Percentiles rank a stretch among this genome's conserved stretches.
Conservation (phyloP, 2,329 filamentous ascomycete genomes). For the Aspergillus ustus region DNA sequence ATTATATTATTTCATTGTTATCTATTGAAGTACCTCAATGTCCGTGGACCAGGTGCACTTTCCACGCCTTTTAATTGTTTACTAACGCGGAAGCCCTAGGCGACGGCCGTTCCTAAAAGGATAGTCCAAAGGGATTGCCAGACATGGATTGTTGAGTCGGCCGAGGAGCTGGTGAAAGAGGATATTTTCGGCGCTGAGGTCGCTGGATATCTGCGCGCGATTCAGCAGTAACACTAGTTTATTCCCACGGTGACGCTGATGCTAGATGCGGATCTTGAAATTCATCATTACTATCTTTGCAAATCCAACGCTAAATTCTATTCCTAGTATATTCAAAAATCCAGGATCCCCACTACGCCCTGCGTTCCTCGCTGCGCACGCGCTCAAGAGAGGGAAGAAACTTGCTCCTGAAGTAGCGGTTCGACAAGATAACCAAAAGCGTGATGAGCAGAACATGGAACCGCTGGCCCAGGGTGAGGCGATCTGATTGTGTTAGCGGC, state of each 20-base stretch:
- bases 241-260: neutral
- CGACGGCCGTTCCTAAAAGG: constrained; percentile 16
- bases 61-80: neutral
- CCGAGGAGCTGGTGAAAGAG: constrained; percentile 34
- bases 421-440: neutral
- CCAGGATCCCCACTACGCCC: neutral
- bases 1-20: neutral
- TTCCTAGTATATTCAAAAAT: neutral
- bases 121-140: constrained; percentile 41
- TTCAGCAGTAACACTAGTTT: constrained; percentile 27
- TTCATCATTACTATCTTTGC: neutral
- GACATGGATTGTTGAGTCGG: constrained; percentile 44
- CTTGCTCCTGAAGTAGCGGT: neutral
- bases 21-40: neutral
- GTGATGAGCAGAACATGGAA: neutral
- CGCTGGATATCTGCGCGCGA: constrained; percentile 30
- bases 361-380: neutral
- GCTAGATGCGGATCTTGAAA: too few species aligned
- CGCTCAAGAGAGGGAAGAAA: neutral
- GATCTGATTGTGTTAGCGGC: neutral
- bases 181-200: constrained; percentile 31
- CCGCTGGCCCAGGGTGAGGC: neutral
- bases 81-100: neutral
- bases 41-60: neutral
- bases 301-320: neutral